Evolutionary conservation across 2,329 filamentous ascomycete species (phyloP).

Genomic region (Aspergillus quadrilineatus): DNA sequence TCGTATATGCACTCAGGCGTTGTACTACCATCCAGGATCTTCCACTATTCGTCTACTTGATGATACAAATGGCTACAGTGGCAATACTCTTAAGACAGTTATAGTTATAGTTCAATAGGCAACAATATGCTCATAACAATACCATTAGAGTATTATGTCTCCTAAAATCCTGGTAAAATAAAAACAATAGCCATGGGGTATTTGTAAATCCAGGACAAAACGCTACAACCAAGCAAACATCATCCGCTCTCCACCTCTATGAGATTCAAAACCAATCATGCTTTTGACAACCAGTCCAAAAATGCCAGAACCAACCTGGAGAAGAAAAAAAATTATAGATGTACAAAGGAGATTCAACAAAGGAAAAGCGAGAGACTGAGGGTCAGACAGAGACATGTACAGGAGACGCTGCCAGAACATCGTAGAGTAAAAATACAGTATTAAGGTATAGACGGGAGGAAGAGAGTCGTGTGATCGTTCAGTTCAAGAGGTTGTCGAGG

Average conservation of each 20-base stretch:
- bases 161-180: not conserved
- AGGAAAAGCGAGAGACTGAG: constrained; percentile 18
- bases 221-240: not conserved
- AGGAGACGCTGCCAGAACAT: constrained; percentile 19
- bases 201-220: constrained; percentile 24
- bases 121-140: not conserved
- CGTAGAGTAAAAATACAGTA: constrained; percentile 17
- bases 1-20: constrained; percentile 1
- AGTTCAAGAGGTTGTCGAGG: constrained; percentile 40
- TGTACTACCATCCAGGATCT: not conserved
- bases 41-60: not conserved
- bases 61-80: not conserved
- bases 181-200: constrained; percentile 21
- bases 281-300: constrained; percentile 7
- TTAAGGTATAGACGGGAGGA: not conserved
- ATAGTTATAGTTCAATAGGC: not conserved
- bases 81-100: not conserved
- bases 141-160: not conserved
- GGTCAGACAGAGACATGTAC: constrained; percentile 18
- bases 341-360: constrained; percentile 23
- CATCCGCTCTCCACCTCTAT: not conserved
- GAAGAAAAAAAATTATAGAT: constrained; percentile 15
- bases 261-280: constrained; percentile 11
- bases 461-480: constrained; percentile 16
- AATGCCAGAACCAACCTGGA: constrained; percentile 1